Percentiles rank a stretch among this genome's conserved stretches.
phyloP scores from a whole-genome alignment of 1,139 yeast species.

The Pichia sp. region DNA sequence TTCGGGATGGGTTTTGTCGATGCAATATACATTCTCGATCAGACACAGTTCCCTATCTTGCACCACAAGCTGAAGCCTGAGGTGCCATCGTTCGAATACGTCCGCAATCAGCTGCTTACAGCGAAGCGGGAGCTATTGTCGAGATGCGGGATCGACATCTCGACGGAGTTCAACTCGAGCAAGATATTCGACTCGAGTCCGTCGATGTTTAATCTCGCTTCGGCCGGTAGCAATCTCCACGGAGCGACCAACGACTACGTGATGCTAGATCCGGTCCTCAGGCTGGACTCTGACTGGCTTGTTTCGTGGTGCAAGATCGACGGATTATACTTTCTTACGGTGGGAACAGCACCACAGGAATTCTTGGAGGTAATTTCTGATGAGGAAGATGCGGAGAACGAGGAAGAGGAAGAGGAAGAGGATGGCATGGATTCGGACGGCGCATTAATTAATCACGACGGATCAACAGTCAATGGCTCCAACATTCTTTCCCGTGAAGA shows the following conservation, averaged over 20 bases:
- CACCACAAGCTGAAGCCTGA: conserved; percentile 5
- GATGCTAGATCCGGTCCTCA: conserved; percentile 27
- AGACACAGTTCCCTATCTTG: conserved; percentile 28
- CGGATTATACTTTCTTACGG: conserved; percentile 24
- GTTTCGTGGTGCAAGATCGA: conserved; percentile 28
- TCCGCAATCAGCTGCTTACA: conserved; percentile 21
- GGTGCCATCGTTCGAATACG: conserved; percentile 43
- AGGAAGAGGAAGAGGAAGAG: conserved; percentile 10
- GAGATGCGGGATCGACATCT: conserved; percentile 5
- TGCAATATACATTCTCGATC: conserved; percentile 64
- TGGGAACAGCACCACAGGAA: conserved; percentile 22
- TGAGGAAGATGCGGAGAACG: conserved; percentile 22
- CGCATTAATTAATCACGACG: not conserved
- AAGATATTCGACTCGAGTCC: conserved; percentile 4
- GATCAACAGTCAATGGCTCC: not conserved
- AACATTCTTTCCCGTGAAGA: not conserved
- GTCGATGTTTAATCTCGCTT: not conserved
- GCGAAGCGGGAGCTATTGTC: conserved; percentile 13
- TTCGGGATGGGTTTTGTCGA: conserved; percentile 44
- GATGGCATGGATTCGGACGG: conserved; percentile 10
- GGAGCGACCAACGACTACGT: conserved; percentile 13
- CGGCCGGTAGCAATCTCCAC: not conserved
- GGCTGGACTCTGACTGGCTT: conserved; percentile 30
- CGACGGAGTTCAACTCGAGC: not conserved
- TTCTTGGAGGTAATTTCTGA: conserved; percentile 29